phyloP scores from a whole-genome alignment of 495 filamentous ascomycete genomes.

The Sordaria brevicollis region DNA sequence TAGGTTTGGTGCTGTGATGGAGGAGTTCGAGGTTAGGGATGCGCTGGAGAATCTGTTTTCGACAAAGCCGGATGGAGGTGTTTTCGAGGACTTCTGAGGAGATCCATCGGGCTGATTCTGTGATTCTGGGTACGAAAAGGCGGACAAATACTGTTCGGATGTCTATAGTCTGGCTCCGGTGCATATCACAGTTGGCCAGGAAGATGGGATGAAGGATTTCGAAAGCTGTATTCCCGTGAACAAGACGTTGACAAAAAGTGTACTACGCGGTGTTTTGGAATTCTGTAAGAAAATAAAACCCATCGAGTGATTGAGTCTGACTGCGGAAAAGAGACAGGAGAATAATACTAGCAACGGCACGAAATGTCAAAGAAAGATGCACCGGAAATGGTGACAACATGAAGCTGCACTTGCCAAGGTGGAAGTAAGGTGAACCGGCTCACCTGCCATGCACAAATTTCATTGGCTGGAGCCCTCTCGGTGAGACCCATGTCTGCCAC shows the following conservation, averaged over 20 bases:
- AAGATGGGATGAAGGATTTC: not conserved
- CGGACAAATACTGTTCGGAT: not conserved
- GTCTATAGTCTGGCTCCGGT: not conserved
- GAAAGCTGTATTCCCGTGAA: not conserved
- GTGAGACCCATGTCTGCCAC: not conserved
- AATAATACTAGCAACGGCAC: not conserved
- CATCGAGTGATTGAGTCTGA: too few relatives aligned
- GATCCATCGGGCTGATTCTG: not conserved
- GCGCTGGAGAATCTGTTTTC: slow-evolving; percentile 66
- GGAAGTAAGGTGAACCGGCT: not conserved
- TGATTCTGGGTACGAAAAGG: not conserved
- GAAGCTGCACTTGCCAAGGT: not conserved
- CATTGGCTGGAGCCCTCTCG: not conserved
- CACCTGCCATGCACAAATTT: not conserved
- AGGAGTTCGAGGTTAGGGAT: slow-evolving; percentile 87
- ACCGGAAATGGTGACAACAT: not conserved
- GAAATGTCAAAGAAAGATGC: not conserved
- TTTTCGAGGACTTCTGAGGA: not conserved
- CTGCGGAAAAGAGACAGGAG: not conserved
- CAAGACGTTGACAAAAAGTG: not conserved
- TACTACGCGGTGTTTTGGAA: too few relatives aligned
- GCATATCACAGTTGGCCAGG: not conserved
- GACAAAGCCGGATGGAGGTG: slow-evolving; percentile 40
- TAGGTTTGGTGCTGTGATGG: slow-evolving; percentile 75
- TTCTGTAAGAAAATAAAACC: too few relatives aligned